Conservation (phyloP, 129 eudicot genomes). For the Pseudognaphalium luteoalbum region DNA sequence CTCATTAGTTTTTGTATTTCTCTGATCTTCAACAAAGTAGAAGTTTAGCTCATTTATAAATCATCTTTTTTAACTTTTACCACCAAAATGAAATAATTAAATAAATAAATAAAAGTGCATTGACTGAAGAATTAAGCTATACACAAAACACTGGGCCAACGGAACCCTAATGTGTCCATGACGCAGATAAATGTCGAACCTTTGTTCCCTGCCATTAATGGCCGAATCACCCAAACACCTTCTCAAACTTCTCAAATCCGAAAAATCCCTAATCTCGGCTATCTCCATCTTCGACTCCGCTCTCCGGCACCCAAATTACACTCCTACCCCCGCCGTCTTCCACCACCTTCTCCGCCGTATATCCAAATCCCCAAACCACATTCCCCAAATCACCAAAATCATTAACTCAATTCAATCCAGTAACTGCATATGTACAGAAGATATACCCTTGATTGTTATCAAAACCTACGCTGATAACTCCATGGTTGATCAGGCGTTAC, state of each 20-base stretch:
- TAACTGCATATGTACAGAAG: constrained; percentile 59
- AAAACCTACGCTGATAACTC: constrained; percentile 48
- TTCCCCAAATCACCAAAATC: constrained; percentile 48
- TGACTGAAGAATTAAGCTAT: too few relatives aligned
- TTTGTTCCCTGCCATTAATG: constrained; percentile 22
- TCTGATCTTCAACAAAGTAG: too few relatives aligned
- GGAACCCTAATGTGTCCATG: not conserved
- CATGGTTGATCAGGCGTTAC: constrained; percentile 53
- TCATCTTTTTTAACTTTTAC: too few relatives aligned
- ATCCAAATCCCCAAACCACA: constrained; percentile 40
- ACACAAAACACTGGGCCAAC: too few relatives aligned
- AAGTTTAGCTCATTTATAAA: too few relatives aligned
- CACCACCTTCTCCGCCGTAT: constrained; percentile 78
- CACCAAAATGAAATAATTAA: too few relatives aligned
- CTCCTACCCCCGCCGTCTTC: constrained; percentile 52
- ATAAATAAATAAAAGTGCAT: too few relatives aligned
- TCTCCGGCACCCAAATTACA: constrained; percentile 43
- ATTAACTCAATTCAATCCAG: constrained; percentile 43
- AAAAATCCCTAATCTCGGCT: constrained; percentile 51
- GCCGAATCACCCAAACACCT: constrained; percentile 15
- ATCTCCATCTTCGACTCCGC: constrained; percentile 64
- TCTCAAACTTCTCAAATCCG: constrained; percentile 54
- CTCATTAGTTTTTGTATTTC: too few relatives aligned
- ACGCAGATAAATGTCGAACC: constrained; percentile 15
- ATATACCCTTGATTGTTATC: constrained; percentile 51